These are phyloP conservation scores for Cupressus sempervirens DNA, from an alignment of 75 land plant species.

Conservation along the genomic window DNA sequence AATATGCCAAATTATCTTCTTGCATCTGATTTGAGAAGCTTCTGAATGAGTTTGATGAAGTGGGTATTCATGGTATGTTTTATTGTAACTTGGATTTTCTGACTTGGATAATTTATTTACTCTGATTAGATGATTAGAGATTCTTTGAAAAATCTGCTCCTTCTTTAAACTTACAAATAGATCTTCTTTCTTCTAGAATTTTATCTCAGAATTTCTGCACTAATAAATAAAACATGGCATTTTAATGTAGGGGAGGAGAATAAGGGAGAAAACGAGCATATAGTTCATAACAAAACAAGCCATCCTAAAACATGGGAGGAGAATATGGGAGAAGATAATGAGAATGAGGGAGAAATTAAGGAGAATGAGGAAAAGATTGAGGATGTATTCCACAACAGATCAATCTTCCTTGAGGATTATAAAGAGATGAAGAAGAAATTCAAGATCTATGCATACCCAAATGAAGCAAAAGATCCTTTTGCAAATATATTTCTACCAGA, in stretches of 20 bases:
- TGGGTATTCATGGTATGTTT: too few relatives aligned
- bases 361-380: not conserved
- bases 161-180: too few relatives aligned
- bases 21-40: too few relatives aligned
- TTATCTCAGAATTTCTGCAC: not conserved
- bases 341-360: not conserved
- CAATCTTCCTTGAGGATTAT: conserved; percentile 50
- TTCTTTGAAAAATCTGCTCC: not conserved
- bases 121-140: not conserved
- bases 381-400: conserved; percentile 49
- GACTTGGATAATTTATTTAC: not conserved
- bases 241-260: not conserved
- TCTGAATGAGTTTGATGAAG: not conserved
- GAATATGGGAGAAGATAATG: not conserved
- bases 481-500: conserved; percentile 46
- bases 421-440: conserved; percentile 58
- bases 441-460: conserved; percentile 64
- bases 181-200: not conserved
- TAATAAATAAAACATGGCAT: not conserved
- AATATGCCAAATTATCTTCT: too few relatives aligned
- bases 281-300: conserved; percentile 42
- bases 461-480: conserved; percentile 42
- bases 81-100: not conserved
- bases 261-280: conserved; percentile 11
- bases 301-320: not conserved